Base-by-base conservation (phyloP, 2,329 filamentous ascomycete genomes). In the Diaporthe capsici region DNA sequence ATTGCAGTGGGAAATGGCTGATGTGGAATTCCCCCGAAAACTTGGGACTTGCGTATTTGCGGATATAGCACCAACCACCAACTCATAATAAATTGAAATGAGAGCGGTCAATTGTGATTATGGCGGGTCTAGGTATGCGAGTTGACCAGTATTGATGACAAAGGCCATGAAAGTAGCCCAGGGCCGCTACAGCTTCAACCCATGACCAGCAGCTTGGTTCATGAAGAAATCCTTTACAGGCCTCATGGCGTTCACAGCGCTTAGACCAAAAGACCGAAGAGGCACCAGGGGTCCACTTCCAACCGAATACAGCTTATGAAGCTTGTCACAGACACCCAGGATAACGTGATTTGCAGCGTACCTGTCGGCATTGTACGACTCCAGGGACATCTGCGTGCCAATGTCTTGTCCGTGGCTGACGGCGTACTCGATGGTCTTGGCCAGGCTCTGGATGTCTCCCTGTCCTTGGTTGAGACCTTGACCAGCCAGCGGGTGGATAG, bases 401-500 rank as follows among this genome's bases (percentile, higher is more conserved):
- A 98, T 90, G 81, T 99, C 97, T 87, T 95, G 94, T 0, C 97
- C 97, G 78, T 97, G 94, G 58, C 88, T 86, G 25, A 97, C 92
- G 4, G 95, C 94, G 79, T 93, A 93, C 76, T 92, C 91, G 70
- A 99, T 94, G 0, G 92, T 92, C 77, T 89, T 89, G 9, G 92
- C 92, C 0, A 99, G 90, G 72, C 94, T 93, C 80, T 95, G 92
- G 0, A 97, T 94, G 82, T 99, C 97, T 25, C 92, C 95, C 78
- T 98, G 93, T 1, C 97, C 97, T 80, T 97, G 94, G 82, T 99
- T 99, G 20, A 99, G 88, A 1, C 97, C 97, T 84, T 98, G 97
- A 0, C 97, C 97, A 1, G 95, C 97, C 5, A 99, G 92, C 0
- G 97, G 97, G 83, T 99, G 97, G 78, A 98, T 92, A 1, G 96